Percentiles rank a stretch among this genome's conserved stretches.
Evolutionary conservation across 768 basidiomycete species (phyloP).

Genomic region (Coprinopsis strossmayeri): DNA sequence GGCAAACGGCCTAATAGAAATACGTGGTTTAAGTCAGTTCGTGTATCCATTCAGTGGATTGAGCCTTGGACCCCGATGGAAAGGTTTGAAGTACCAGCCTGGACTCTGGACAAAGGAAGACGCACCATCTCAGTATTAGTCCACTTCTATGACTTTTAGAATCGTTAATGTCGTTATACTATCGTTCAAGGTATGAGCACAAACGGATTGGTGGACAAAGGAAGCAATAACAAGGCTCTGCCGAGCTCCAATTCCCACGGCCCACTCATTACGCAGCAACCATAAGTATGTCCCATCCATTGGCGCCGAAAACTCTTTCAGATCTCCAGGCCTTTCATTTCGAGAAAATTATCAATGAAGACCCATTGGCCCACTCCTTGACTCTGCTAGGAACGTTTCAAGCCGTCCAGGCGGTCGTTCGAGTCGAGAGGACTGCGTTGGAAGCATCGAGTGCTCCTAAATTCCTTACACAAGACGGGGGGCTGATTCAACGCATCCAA

Average conservation of each 20-base stretch:
- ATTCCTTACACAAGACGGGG: slow-evolving; percentile 26
- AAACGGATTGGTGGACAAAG: no score
- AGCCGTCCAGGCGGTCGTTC: slow-evolving; percentile 53
- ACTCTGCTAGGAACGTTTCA: slow-evolving; percentile 65
- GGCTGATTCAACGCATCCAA: slow-evolving; percentile 35
- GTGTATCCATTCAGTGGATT: background rate
- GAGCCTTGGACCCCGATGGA: no score
- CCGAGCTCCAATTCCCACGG: background rate
- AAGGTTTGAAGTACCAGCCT: no score
- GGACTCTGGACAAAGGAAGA: no score
- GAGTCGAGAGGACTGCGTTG: slow-evolving; percentile 72
- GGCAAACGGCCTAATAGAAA: slow-evolving; percentile 44
- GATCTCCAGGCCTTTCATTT: slow-evolving; percentile 45
- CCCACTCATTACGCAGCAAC: no score
- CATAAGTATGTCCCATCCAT: slow-evolving; percentile 33
- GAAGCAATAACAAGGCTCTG: slow-evolving; percentile 2
- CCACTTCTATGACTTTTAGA: no score
- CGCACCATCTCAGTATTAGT: no score
- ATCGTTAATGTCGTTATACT: no score
- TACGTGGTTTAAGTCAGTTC: background rate
- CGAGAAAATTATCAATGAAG: slow-evolving; percentile 54
- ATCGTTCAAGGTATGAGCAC: no score
- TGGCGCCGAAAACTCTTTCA: slow-evolving; percentile 24
- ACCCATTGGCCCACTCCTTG: slow-evolving; percentile 53
- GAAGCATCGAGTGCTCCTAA: slow-evolving; percentile 30